Evolutionary conservation across 768 basidiomycete genomes (phyloP).

Genomic region (Tulasnella sp.): DNA sequence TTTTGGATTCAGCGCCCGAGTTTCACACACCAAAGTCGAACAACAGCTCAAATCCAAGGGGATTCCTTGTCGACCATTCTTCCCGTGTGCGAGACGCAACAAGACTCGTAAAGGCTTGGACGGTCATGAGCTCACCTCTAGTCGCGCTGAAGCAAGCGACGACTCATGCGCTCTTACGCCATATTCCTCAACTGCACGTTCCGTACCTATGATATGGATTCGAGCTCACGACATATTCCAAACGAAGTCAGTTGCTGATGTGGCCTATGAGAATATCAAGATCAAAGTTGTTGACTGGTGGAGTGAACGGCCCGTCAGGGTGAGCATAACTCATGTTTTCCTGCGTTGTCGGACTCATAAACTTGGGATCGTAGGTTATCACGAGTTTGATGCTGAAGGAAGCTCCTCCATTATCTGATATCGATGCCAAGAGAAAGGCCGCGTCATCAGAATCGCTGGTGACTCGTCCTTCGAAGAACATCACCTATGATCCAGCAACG

Average conservation of each 20-base stretch:
- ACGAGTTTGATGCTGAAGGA: constrained; percentile 86
- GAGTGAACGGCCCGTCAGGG: constrained; percentile 61
- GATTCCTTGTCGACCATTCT: constrained; percentile 67
- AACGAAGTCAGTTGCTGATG: neutral
- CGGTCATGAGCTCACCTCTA: constrained; percentile 36
- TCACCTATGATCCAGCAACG: constrained; percentile 79
- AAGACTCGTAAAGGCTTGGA: constrained; percentile 21
- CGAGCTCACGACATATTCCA: constrained; percentile 71
- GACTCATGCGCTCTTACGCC: constrained; percentile 20
- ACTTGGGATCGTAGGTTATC: constrained; percentile 43
- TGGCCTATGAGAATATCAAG: constrained; percentile 15
- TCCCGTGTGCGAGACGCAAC: constrained; percentile 29
- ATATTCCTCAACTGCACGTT: constrained; percentile 56
- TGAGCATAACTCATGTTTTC: constrained; percentile 14
- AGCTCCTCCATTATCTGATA: constrained; percentile 54
- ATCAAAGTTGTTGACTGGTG: constrained; percentile 61
- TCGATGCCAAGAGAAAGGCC: constrained; percentile 25
- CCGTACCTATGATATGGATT: constrained; percentile 74
- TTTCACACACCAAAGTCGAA: constrained; percentile 82
- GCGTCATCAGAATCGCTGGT: constrained; percentile 29
- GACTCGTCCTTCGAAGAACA: constrained; percentile 73
- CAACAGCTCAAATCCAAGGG: constrained; percentile 69
- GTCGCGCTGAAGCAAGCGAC: constrained; percentile 18
- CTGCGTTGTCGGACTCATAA: constrained; percentile 10
- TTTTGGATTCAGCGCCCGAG: constrained; percentile 51